Base-by-base conservation (phyloP, 2,329 filamentous ascomycete species). In the Dothistroma septosporum region DNA sequence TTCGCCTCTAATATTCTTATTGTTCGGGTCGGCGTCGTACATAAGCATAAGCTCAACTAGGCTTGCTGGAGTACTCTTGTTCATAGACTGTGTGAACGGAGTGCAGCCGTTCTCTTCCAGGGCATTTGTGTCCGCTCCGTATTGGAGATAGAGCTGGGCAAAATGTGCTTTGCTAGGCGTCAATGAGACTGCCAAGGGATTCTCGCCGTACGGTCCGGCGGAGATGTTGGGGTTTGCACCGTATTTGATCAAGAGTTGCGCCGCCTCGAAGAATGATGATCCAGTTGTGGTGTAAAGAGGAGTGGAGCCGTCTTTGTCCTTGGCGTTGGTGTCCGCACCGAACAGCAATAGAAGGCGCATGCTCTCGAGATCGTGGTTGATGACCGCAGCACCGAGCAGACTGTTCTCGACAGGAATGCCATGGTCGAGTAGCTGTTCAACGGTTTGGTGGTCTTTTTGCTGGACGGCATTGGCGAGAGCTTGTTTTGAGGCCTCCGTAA, bases 211-310 rank as follows among this genome's bases (percentile, higher is more conserved):
- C 0, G 78, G 72, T 0, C 83, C 80, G 1, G 78, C 76, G 1
- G 76, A 73, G 50, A 83, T 75, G 68, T 85, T 85, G 10, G 81
- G 80, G 69, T 84, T 83, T 16, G 83, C 84, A 11, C 85, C 85
- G 62, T 89, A 88, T 73, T 87, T 87, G 65, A 87, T 78, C 4
- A 89, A 79, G 55, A 83, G 75, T 32, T 82, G 81, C 0, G 85
- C 84, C 2, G 81, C 85, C 22, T 83, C 82, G 46, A 83, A 70
- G 69, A 83, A 85, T 0, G 78, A 79, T 11, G 53, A 61, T 78
- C 79, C 65, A 14, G 70, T 72, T 10, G 70, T 69, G 6, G 70
- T 80, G 68, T 86, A 87, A 1, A 89, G 78, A 0, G 86, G 81
- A 1, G 85, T 87, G 63, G 83, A 83, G 24, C 86, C 86, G 61